A percentile compares a stretch with the other conserved stretches of the same genome.
Conservation (phyloP, 345 rosid genomes). For the Rhodomyrtus tomentosa region DNA sequence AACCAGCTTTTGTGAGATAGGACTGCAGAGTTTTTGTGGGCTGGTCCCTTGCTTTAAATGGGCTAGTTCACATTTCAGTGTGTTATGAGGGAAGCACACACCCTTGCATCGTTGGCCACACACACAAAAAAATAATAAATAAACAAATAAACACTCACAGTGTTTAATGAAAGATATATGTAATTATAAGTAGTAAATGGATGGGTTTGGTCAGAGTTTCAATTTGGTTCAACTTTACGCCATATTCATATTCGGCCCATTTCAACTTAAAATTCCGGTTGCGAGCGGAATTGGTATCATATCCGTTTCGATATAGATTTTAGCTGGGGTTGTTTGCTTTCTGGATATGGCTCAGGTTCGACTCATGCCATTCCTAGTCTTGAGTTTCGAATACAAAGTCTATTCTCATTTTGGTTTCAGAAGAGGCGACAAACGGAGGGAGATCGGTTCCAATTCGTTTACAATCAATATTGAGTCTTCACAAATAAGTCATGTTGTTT, state of each 20-base stretch:
- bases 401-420: neutral
- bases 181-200: neutral
- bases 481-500: neutral
- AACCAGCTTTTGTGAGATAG: neutral
- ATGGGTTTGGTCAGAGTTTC: neutral
- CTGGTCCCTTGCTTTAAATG: neutral
- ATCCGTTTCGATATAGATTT: neutral
- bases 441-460: neutral
- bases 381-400: neutral
- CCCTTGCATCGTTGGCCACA: neutral
- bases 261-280: neutral
- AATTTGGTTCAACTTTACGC: neutral
- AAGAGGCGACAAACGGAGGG: neutral
- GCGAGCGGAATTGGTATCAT: neutral
- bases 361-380: neutral
- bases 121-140: neutral
- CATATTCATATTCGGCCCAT: neutral
- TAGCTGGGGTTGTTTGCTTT: neutral
- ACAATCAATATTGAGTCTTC: neutral
- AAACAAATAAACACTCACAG: neutral
- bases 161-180: neutral
- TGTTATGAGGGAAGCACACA: neutral
- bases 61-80: neutral
- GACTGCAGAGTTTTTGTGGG: neutral
- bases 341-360: neutral